A percentile compares a stretch with the other conserved stretches of the same genome.
Evolutionary conservation across 2,329 filamentous ascomycete species (phyloP).

Genomic region (Ophiostoma piceae): DNA sequence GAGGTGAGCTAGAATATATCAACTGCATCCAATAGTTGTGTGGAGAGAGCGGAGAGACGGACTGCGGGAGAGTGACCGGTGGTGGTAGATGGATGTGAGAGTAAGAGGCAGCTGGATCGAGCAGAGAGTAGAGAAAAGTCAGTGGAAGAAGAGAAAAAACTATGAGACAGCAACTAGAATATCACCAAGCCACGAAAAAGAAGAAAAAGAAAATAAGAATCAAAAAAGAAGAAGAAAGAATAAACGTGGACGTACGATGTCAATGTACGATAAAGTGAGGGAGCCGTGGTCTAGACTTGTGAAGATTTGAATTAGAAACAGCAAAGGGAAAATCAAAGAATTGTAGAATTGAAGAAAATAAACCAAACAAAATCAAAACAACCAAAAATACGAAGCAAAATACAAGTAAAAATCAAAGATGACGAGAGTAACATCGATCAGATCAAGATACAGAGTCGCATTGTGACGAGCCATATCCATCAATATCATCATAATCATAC

Average conservation of each 20-base stretch:
- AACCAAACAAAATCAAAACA: background rate
- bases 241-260: background rate
- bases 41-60: background rate
- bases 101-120: background rate
- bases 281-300: background rate
- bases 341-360: background rate
- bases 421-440: background rate
- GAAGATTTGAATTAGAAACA: background rate
- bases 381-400: no score
- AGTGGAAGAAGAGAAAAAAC: background rate
- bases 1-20: no score
- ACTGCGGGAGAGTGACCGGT: background rate
- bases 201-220: background rate
- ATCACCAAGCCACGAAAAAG: background rate
- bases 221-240: background rate
- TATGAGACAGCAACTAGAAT: background rate
- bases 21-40: background rate
- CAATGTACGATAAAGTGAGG: background rate
- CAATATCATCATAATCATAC: no score
- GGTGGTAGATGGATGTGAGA: background rate
- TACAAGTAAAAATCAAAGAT: background rate
- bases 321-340: background rate
- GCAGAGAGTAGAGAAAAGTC: background rate
- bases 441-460: background rate
- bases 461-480: background rate